Evolutionary conservation across 2,329 filamentous ascomycete genomes (phyloP).

Genomic region (Phoma sp.): DNA sequence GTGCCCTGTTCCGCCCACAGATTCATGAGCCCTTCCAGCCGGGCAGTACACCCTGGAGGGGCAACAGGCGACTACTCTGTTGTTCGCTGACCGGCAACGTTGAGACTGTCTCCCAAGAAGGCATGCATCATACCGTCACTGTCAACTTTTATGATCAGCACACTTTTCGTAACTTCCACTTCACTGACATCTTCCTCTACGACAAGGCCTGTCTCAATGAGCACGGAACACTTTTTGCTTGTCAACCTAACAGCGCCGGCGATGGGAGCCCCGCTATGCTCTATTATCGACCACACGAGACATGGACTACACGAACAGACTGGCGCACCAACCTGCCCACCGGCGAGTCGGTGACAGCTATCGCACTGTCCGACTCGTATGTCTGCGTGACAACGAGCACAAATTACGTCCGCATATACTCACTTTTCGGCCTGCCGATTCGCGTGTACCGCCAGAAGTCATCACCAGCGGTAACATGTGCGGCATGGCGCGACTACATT

Average conservation of each 20-base stretch:
- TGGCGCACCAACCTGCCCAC: constrained; percentile 88
- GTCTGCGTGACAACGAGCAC: constrained; percentile 85
- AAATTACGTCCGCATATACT: constrained; percentile 91
- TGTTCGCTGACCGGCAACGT: constrained; percentile 93
- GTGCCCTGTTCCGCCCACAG: constrained; percentile 62
- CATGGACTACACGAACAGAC: constrained; percentile 88
- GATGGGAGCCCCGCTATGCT: constrained; percentile 72
- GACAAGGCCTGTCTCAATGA: constrained; percentile 93
- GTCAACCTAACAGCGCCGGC: constrained; percentile 61
- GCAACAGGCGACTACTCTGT: constrained; percentile 90
- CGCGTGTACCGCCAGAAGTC: constrained; percentile 92
- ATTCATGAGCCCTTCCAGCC: constrained; percentile 89
- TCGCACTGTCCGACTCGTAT: constrained; percentile 90
- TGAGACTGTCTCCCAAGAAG: constrained; percentile 96
- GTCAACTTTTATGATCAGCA: constrained; percentile 98
- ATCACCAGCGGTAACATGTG: constrained; percentile 86
- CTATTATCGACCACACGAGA: constrained; percentile 97
- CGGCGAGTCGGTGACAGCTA: constrained; percentile 84
- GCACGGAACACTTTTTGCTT: constrained; percentile 84
- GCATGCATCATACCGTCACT: constrained; percentile 83
- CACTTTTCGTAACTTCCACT: constrained; percentile 91
- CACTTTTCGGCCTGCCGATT: constrained; percentile 87
- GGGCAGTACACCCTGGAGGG: constrained; percentile 93
- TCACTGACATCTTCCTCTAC: constrained; percentile 93
- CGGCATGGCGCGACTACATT: constrained; percentile 95